A percentile compares a stretch with the other conserved stretches of the same genome.
These are phyloP conservation scores for Rheum nobile DNA, from an alignment of 148 eudicot species.

Conservation along the genomic window DNA sequence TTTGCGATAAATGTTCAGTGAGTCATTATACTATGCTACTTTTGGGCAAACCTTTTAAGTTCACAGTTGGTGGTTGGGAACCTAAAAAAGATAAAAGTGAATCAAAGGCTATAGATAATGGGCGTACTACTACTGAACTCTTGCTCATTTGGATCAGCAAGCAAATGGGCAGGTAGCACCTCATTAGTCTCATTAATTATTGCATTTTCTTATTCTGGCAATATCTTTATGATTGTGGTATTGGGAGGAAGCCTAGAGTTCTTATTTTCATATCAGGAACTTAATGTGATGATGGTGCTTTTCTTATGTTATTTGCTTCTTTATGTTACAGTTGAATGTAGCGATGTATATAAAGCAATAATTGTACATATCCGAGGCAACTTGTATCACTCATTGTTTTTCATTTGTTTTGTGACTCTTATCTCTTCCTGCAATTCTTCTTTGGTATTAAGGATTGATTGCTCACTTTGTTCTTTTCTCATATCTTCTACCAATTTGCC, in stretches of 20 bases:
- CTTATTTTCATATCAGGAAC: neutral
- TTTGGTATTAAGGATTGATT: too few species aligned
- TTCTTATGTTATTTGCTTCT: neutral
- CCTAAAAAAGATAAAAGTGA: constrained; percentile 52
- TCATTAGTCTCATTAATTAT: neutral
- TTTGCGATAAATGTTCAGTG: constrained; percentile 83
- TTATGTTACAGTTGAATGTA: neutral
- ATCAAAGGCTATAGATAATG: constrained; percentile 43
- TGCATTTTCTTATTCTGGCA: neutral
- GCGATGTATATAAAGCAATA: too few species aligned
- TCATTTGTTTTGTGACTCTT: too few species aligned
- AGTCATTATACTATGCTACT: constrained; percentile 68
- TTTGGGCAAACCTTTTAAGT: constrained; percentile 67
- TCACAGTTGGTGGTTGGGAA: constrained; percentile 38
- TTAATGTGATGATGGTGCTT: neutral
- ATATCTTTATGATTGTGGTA: neutral
- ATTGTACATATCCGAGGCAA: too few species aligned
- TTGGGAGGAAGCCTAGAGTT: neutral
- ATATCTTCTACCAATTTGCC: too few species aligned
- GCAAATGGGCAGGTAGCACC: constrained; percentile 62
- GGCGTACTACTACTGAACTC: constrained; percentile 68
- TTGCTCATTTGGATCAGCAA: constrained; percentile 80
- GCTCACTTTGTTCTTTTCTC: too few species aligned
- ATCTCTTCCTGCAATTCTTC: too few species aligned
- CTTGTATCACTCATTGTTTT: too few species aligned